Conservation (phyloP, 2,329 filamentous ascomycete genomes). For the Fusarium sp. region DNA sequence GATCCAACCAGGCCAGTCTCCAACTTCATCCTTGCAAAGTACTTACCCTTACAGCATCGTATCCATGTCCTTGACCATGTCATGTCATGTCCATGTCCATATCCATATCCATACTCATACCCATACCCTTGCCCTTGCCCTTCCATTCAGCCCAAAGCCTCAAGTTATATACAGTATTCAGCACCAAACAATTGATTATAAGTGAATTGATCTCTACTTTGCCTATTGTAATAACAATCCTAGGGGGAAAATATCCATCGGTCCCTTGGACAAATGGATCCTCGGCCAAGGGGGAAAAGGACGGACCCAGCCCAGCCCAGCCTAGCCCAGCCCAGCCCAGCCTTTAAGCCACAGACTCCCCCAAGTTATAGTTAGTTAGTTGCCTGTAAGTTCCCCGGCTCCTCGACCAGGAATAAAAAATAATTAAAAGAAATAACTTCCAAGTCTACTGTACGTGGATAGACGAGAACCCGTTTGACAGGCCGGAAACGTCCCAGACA, state of each 20-base stretch:
- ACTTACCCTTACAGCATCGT: not conserved
- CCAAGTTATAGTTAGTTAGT: not conserved
- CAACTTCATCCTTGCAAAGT: not conserved
- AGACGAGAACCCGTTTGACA: not conserved
- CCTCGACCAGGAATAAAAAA: not conserved
- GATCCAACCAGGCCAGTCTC: not conserved
- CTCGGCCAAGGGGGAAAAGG: not conserved
- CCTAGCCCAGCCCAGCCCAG: constrained; percentile 20
- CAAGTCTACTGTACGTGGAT: not conserved
- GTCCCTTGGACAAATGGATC: constrained; percentile 6
- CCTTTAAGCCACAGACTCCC: constrained; percentile 16
- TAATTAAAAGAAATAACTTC: not conserved
- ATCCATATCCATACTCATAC: too few species aligned
- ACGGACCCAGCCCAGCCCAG: not conserved
- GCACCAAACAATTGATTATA: constrained; percentile 13
- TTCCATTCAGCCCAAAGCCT: not conserved
- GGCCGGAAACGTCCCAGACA: not conserved
- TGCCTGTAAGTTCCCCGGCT: not conserved
- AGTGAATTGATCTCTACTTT: not conserved
- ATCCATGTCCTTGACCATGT: constrained; percentile 7
- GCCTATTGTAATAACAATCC: constrained; percentile 1
- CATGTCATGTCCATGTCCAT: not conserved
- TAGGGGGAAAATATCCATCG: not conserved
- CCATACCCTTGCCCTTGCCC: not conserved
- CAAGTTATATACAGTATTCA: constrained; percentile 3